These are phyloP conservation scores for Zygosaccharomyces sapae DNA, from an alignment of 1,139 yeast genomes.

Conservation along the genomic window DNA sequence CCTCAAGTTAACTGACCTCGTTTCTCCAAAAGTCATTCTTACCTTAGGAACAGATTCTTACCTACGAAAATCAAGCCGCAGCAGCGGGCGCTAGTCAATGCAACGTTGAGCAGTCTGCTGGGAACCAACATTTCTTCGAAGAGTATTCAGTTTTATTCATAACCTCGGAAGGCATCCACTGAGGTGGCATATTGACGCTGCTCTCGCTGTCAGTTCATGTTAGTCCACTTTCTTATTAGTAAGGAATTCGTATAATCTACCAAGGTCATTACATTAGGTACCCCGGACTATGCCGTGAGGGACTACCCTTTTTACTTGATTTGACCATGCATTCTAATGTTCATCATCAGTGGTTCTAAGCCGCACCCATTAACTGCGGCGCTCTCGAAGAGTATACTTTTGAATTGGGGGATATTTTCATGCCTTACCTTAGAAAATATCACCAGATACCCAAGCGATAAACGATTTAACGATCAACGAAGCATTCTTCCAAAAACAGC, in stretches of 20 bases:
- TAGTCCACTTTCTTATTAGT: constrained; percentile 49
- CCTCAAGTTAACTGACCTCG: constrained; percentile 40
- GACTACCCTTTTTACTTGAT: too few species aligned
- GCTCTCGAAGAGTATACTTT: constrained; percentile 56
- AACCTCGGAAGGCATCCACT: constrained; percentile 64
- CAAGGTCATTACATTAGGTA: constrained; percentile 49
- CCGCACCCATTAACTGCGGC: constrained; percentile 53
- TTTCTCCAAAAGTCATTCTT: constrained; percentile 49
- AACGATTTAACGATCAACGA: too few species aligned
- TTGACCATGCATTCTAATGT: constrained; percentile 65
- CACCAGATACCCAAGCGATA: too few species aligned
- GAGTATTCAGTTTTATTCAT: constrained; percentile 55
- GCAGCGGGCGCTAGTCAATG: constrained; percentile 56
- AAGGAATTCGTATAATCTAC: constrained; percentile 46
- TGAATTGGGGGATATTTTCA: constrained; percentile 56
- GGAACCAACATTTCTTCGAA: constrained; percentile 55
- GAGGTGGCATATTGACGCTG: constrained; percentile 64
- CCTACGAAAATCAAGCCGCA: constrained; percentile 53
- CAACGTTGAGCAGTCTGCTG: constrained; percentile 58
- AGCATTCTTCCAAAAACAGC: too few species aligned
- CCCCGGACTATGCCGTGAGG: too few species aligned
- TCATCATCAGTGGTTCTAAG: constrained; percentile 58
- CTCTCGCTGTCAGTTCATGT: constrained; percentile 40
- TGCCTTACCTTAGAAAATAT: too few species aligned
- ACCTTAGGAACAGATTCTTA: constrained; percentile 45